phyloP scores from a whole-genome alignment of 345 rosid species.

The Syzygium oleosum region DNA sequence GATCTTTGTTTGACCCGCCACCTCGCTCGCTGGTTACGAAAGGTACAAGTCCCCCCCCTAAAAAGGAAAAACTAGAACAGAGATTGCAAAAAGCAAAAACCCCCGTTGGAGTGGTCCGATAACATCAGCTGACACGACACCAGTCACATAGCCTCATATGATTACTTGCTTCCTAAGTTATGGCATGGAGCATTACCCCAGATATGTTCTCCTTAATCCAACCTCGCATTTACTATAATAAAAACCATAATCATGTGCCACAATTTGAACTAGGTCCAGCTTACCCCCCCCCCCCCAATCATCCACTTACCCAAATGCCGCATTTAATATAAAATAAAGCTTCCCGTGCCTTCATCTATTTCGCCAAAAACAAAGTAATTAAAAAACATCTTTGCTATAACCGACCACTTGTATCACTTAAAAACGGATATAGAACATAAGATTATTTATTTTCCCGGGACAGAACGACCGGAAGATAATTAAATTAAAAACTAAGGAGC shows the following conservation, averaged over 20 bases:
- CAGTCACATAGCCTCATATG: neutral
- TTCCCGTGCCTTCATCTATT: neutral
- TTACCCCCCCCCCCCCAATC: neutral
- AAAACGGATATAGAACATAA: too few relatives aligned
- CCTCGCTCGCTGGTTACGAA: neutral
- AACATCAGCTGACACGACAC: neutral
- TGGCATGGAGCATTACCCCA: neutral
- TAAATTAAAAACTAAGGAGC: neutral
- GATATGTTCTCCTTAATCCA: neutral
- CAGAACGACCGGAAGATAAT: neutral
- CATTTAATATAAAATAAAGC: neutral
- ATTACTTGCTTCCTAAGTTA: neutral
- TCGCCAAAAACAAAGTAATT: neutral
- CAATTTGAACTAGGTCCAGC: neutral
- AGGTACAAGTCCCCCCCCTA: neutral
- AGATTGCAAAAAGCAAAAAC: neutral
- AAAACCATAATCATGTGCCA: neutral
- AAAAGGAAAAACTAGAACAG: neutral
- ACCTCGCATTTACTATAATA: neutral
- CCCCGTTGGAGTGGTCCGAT: neutral
- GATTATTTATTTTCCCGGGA: neutral
- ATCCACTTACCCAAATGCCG: neutral
- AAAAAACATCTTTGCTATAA: too few relatives aligned
- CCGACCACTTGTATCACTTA: too few relatives aligned
- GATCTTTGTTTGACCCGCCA: neutral